These are phyloP conservation scores for Lycium ferocissimum DNA, from an alignment of 257 asterid genomes.

Conservation along the genomic window DNA sequence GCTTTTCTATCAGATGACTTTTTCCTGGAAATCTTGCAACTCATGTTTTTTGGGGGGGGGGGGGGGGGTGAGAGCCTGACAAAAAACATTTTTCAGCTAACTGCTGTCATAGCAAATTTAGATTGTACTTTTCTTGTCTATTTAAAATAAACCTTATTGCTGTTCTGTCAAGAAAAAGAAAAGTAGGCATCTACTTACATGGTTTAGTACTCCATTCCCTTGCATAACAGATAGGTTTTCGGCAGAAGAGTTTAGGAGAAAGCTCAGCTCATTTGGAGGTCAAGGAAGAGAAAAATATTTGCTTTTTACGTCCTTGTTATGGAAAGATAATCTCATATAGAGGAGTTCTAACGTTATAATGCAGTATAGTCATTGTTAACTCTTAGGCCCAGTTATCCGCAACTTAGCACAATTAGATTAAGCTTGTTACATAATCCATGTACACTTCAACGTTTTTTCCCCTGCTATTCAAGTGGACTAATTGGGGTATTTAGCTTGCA, in stretches of 20 bases:
- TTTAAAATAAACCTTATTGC: background rate
- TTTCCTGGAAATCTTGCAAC: background rate
- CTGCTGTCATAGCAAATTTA: background rate
- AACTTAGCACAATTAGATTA: background rate
- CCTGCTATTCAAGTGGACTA: slow-evolving; percentile 12
- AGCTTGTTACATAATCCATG: slow-evolving; percentile 16
- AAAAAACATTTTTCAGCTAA: background rate
- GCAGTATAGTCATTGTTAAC: background rate
- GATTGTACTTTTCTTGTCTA: background rate
- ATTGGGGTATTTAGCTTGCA: background rate
- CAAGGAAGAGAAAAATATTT: slow-evolving; percentile 3
- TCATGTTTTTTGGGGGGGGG: background rate
- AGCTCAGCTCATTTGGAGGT: background rate
- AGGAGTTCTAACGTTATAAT: background rate
- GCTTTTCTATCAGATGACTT: background rate
- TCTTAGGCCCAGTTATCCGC: background rate
- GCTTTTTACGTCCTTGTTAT: background rate
- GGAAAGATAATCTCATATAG: background rate
- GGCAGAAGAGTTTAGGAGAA: background rate
- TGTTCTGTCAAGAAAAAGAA: background rate
- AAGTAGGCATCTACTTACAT: background rate
- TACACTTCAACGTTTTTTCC: no score
- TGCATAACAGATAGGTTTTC: background rate
- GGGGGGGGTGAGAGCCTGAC: background rate
- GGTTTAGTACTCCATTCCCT: background rate